Conservation (phyloP, 257 asterid genomes). For the Osmanthus fragrans region DNA sequence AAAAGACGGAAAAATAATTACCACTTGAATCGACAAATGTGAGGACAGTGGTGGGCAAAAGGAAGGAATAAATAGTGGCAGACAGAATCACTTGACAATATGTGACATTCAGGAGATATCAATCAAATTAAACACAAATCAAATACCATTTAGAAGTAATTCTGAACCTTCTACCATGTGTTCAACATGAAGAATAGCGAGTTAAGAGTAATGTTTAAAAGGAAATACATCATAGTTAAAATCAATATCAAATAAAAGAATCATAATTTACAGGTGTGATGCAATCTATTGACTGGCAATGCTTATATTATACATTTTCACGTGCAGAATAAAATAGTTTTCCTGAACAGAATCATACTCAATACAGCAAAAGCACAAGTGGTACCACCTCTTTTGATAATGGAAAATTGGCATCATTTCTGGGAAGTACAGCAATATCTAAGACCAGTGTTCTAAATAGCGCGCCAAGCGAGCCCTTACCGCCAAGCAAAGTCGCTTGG, state of each 20-base stretch:
- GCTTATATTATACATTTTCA: background rate
- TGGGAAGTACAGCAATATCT: background rate
- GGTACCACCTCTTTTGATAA: slow-evolving; percentile 9
- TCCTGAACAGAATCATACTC: slow-evolving; percentile 8
- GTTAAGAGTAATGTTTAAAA: background rate
- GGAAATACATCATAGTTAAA: slow-evolving; percentile 5
- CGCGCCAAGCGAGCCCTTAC: too few relatives aligned
- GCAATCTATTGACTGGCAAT: background rate
- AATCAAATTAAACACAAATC: slow-evolving; percentile 12
- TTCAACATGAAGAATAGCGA: background rate
- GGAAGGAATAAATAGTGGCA: background rate
- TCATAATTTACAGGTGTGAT: background rate
- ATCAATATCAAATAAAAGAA: background rate
- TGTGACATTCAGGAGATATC: slow-evolving; percentile 2
- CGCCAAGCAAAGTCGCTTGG: too few relatives aligned
- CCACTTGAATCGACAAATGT: slow-evolving; percentile 7
- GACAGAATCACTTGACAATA: background rate
- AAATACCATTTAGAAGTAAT: background rate
- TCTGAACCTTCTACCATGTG: background rate
- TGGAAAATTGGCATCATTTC: background rate
- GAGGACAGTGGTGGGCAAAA: background rate
- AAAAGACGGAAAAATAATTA: background rate
- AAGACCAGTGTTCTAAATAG: too few relatives aligned
- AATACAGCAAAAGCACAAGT: background rate
- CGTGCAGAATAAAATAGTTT: background rate